Conservation (phyloP, 2,329 filamentous ascomycete species). For the Beauveria pseudobassiana region DNA sequence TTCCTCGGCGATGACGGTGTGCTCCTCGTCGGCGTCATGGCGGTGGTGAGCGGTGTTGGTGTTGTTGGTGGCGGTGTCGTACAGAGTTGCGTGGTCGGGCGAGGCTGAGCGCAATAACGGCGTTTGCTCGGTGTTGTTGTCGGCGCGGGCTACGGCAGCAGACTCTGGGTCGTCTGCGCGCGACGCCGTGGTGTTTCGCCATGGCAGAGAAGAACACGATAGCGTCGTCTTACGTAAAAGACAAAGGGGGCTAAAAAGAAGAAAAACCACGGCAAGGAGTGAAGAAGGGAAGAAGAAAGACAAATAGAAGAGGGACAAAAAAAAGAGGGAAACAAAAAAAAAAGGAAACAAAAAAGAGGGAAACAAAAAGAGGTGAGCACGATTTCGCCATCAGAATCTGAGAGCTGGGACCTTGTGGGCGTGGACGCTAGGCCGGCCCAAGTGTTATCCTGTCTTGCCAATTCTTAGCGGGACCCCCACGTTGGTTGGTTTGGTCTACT, state of each 20-base stretch:
- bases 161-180: background rate
- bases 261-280: background rate
- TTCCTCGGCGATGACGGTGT: constrained; percentile 39
- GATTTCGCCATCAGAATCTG: too few relatives aligned
- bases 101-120: background rate
- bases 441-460: too few relatives aligned
- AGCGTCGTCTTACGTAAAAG: background rate
- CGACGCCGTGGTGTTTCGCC: background rate
- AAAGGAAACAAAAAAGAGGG: too few relatives aligned
- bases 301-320: too few relatives aligned
- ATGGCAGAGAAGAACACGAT: background rate
- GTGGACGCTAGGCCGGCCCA: too few relatives aligned
- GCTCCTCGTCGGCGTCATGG: background rate
- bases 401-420: too few relatives aligned
- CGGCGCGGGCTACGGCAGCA: background rate
- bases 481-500: too few relatives aligned
- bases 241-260: background rate
- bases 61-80: background rate
- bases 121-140: background rate
- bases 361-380: too few relatives aligned
- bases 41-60: background rate
- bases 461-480: too few relatives aligned
- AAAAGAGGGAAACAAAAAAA: too few relatives aligned
- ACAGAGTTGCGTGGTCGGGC: background rate
- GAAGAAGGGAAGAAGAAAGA: too few relatives aligned